Evolutionary conservation across 805 yeast genomes (phyloP), one percentile per base, ranked within the genome.

Genomic region (Candida dajiaensis): DNA sequence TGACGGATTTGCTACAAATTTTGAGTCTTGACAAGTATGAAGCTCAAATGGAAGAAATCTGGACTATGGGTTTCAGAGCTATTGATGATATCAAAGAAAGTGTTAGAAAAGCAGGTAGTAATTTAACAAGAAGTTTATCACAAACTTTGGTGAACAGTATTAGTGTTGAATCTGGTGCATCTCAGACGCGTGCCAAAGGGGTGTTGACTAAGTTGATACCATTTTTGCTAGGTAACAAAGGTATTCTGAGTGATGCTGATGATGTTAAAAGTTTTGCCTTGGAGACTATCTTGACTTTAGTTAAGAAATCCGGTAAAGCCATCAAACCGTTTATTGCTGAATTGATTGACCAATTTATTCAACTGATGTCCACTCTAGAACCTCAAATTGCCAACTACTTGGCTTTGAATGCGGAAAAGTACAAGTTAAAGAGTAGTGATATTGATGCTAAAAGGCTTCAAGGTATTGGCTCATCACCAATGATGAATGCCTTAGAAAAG

Each of bases 31-130:
- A 76, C 11, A 67, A 62, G 13, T 84, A 83, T 55, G 77, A 77
- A 33, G 52, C 59, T 11, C 58, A 67, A 10, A 57, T 85, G 49
- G 84, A 85, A 48, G 80, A 79, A 6, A 78, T 92, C 28, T 92
- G 97, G 97, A 71, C 75, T 6, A 82, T 87, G 85, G 82, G 90
- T 42, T 90, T 92, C 68, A 76, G 99, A 58, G 78, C 80, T 0
- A 78, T 92, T 77, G 99, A 92, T 67, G 98, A 92, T 68, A 88
- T 92, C 49, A 94, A 94, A 63, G 97, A 88, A 33, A 85, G 95
- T 66, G 97, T 94, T 3, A 73, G 97, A 43, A 78, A 77, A 47
- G 95, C 88, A 40, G 97, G 95, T 10, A 67, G 73, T 36, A 76
- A 75, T 31, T 68, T 94, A 35, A 80, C 95, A 1, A 78, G 81